These are phyloP conservation scores for Fragaria vesca DNA, from an alignment of 306 rosid species.

Conservation along the genomic window DNA sequence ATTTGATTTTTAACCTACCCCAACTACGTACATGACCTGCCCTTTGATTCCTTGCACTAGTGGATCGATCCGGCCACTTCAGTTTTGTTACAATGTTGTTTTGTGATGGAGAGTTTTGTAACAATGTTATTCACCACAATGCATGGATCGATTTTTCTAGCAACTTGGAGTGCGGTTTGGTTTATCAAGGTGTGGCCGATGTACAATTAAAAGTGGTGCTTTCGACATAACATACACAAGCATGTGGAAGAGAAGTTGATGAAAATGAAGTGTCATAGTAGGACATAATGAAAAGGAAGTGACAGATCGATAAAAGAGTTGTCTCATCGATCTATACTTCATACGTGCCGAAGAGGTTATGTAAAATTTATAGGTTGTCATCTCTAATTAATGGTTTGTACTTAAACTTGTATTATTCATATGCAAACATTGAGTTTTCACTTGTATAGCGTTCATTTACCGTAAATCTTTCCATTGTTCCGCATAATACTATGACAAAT, in stretches of 20 bases:
- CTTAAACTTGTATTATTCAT: too few relatives aligned
- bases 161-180: neutral
- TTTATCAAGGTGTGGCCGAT: neutral
- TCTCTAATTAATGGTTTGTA: too few relatives aligned
- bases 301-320: neutral
- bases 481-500: too few relatives aligned
- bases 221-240: neutral
- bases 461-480: too few relatives aligned
- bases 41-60: neutral
- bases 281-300: neutral
- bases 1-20: slow-evolving; percentile 31
- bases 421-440: too few relatives aligned
- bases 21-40: slow-evolving; percentile 6
- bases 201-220: neutral
- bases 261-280: neutral
- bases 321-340: neutral
- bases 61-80: neutral
- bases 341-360: neutral
- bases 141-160: neutral
- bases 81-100: neutral
- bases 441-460: too few relatives aligned
- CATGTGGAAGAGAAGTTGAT: neutral
- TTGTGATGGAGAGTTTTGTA: too few relatives aligned
- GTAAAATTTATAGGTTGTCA: neutral
- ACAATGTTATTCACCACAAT: neutral